These are phyloP conservation scores for Penicillium griseofulvum DNA, from an alignment of 2,329 filamentous ascomycete genomes.

Conservation along the genomic window DNA sequence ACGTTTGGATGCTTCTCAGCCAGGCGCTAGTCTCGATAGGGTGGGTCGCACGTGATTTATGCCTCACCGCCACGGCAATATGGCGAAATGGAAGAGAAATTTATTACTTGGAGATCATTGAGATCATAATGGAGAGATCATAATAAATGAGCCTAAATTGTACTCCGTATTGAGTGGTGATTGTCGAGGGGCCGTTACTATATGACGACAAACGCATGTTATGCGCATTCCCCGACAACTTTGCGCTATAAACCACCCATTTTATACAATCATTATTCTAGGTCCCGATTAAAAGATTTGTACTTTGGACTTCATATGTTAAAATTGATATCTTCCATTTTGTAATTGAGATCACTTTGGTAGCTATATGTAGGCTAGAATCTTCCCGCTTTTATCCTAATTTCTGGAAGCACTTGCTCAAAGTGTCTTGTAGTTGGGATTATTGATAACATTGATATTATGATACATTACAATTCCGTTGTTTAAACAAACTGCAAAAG, in stretches of 20 bases:
- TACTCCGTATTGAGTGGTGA: no score
- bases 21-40: conserved; percentile 20
- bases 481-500: conserved; percentile 46
- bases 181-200: neutral
- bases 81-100: neutral
- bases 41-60: conserved; percentile 21
- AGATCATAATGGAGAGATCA: neutral
- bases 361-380: neutral
- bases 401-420: neutral
- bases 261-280: no score
- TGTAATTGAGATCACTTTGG: neutral
- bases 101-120: no score
- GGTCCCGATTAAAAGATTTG: neutral
- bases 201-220: neutral
- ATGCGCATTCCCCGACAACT: neutral
- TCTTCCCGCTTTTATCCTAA: neutral
- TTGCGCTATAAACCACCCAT: neutral
- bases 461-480: neutral
- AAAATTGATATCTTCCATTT: neutral
- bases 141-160: neutral
- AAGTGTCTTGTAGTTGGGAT: neutral
- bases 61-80: neutral
- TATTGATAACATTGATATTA: neutral
- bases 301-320: neutral
- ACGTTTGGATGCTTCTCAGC: conserved; percentile 32